phyloP scores from a whole-genome alignment of 768 basidiomycete species.

The Boletus vermiculosoides region DNA sequence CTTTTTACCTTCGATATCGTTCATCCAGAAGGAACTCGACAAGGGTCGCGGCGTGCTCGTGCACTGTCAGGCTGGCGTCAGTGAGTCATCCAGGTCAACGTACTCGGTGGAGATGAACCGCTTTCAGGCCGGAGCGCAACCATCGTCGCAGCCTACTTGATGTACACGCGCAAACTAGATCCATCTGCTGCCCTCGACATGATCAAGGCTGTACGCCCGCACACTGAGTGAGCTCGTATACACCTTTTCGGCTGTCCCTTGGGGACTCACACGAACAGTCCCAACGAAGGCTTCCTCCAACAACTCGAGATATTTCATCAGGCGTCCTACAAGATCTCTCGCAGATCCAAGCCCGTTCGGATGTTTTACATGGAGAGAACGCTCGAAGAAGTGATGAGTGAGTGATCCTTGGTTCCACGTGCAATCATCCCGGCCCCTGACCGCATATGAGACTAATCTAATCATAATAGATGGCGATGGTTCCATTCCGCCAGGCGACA shows the following conservation, averaged over 20 bases:
- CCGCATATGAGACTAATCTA: conserved; percentile 1
- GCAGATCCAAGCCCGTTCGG: conserved; percentile 65
- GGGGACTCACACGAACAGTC: conserved; percentile 44
- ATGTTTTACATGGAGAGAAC: conserved; percentile 83
- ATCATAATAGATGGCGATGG: conserved; percentile 68
- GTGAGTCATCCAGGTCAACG: conserved; percentile 43
- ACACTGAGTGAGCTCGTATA: conserved; percentile 58
- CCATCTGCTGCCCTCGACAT: conserved; percentile 63
- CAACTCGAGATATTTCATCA: conserved; percentile 81
- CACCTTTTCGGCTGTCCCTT: background rate
- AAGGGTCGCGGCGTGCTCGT: conserved; percentile 79
- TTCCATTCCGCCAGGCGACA: conserved; percentile 56
- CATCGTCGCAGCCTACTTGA: conserved; percentile 85
- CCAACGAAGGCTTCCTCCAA: conserved; percentile 78
- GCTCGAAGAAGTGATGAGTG: conserved; percentile 76
- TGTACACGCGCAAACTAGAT: conserved; percentile 65
- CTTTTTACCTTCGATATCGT: conserved; percentile 74
- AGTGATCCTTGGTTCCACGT: conserved; percentile 27
- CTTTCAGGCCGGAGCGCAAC: conserved; percentile 74
- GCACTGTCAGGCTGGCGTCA: conserved; percentile 89
- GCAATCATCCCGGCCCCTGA: background rate
- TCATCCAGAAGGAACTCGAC: conserved; percentile 76
- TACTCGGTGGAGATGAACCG: conserved; percentile 3
- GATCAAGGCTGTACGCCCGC: conserved; percentile 64
- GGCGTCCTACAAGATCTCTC: conserved; percentile 66